Conservation (phyloP, 768 basidiomycete species). For the Xerocomellus intermedius region DNA sequence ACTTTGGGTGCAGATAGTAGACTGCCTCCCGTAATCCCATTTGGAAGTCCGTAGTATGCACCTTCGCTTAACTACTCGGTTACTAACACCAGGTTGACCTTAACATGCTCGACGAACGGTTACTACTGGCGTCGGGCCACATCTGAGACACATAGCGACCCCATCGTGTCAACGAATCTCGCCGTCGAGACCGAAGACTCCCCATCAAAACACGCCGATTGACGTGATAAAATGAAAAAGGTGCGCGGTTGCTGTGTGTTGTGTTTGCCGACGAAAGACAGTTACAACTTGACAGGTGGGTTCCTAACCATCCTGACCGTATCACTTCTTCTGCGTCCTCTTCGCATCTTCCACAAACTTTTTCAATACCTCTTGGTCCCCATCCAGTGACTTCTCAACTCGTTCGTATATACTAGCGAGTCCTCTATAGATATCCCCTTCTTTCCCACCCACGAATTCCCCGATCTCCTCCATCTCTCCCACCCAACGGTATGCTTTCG, state of each 20-base stretch:
- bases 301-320: conserved; percentile 4
- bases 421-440: conserved; percentile 47
- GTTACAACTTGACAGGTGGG: conserved; percentile 11
- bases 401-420: conserved; percentile 46
- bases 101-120: not conserved
- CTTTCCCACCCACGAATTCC: conserved; percentile 47
- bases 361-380: conserved; percentile 37
- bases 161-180: conserved; percentile 4
- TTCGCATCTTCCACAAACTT: conserved; percentile 49
- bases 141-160: conserved; percentile 1
- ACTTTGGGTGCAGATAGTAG: conserved; percentile 22
- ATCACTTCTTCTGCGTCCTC: conserved; percentile 9
- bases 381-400: conserved; percentile 40
- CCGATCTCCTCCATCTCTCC: conserved; percentile 67
- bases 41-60: conserved; percentile 17
- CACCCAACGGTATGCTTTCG: conserved; percentile 63
- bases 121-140: not conserved
- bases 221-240: conserved; percentile 24
- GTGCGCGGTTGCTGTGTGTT: conserved; percentile 14
- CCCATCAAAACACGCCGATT: conserved; percentile 17
- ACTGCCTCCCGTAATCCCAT: conserved; percentile 26
- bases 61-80: conserved; percentile 17
- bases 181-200: not conserved
- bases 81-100: not conserved
- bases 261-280: conserved; percentile 13